These are phyloP conservation scores for Stereum hirsutum DNA, from an alignment of 1,284 basidiomycete species.

Conservation along the genomic window DNA sequence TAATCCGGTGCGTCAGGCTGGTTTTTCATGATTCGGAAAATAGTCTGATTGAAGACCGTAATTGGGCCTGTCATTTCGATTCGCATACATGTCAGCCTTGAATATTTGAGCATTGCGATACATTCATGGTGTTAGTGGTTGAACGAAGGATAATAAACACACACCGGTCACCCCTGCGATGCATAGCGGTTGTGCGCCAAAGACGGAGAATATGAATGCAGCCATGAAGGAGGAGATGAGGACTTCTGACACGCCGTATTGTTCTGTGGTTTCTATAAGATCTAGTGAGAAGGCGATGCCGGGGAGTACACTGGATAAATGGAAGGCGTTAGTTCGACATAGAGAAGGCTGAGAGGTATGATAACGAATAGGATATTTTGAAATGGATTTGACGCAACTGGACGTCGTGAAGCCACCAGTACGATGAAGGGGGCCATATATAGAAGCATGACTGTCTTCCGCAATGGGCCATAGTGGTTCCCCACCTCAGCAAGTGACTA, in stretches of 20 bases:
- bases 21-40: conserved; percentile 67
- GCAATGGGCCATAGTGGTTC: too few relatives aligned
- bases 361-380: too few relatives aligned
- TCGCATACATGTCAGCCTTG: too few relatives aligned
- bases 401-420: too few relatives aligned
- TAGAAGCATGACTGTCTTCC: too few relatives aligned
- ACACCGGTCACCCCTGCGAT: conserved; percentile 90
- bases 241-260: conserved; percentile 90
- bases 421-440: too few relatives aligned
- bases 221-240: conserved; percentile 78
- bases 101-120: too few relatives aligned
- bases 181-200: conserved; percentile 87
- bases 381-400: too few relatives aligned
- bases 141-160: conserved; percentile 15
- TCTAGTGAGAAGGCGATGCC: conserved; percentile 92
- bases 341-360: too few relatives aligned
- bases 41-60: conserved; percentile 88
- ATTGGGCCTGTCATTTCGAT: conserved; percentile 55
- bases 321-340: too few relatives aligned
- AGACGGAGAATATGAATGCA: conserved; percentile 83
- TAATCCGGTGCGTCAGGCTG: conserved; percentile 59
- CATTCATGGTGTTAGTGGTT: too few relatives aligned
- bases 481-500: too few relatives aligned
- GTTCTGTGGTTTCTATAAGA: conserved; percentile 84
- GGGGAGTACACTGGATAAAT: conserved; percentile 65